Conservation (phyloP, 331 rosid species). For the Malus hybrid region DNA sequence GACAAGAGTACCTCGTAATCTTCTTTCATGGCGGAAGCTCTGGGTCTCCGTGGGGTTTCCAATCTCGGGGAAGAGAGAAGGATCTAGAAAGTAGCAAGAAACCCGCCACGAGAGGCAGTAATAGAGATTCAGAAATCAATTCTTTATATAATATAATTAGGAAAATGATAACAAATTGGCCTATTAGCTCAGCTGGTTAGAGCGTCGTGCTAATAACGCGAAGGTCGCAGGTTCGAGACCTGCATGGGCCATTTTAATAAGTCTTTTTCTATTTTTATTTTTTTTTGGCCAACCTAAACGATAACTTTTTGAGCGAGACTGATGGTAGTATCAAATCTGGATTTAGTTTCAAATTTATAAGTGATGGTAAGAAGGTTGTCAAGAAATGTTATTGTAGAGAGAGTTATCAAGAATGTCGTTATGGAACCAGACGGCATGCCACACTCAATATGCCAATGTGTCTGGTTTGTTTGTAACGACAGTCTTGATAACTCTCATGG, state of each 20-base stretch:
- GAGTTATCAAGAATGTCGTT: no score
- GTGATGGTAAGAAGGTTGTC: no score
- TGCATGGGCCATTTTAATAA: constrained; percentile 48
- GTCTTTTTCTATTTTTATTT: not conserved
- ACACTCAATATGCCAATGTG: no score
- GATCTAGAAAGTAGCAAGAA: not conserved
- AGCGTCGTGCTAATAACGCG: constrained; percentile 93
- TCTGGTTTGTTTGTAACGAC: no score
- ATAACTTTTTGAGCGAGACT: no score
- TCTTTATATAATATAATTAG: no score
- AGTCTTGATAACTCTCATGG: no score
- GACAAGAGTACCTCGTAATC: constrained; percentile 42
- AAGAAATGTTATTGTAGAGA: no score
- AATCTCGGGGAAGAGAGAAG: not conserved
- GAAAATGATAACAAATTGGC: constrained; percentile 16
- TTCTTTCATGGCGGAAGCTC: constrained; percentile 38
- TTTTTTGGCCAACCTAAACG: not conserved
- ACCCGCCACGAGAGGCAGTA: not conserved
- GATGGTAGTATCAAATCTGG: no score
- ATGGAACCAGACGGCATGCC: no score
- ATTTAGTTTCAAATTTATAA: no score
- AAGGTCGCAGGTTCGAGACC: constrained; percentile 95
- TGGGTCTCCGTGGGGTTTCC: not conserved
- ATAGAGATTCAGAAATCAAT: not conserved
- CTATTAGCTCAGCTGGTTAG: constrained; percentile 97